Evolutionary conservation across 129 eudicot species (phyloP).

Genomic region (Glebionis coronaria): DNA sequence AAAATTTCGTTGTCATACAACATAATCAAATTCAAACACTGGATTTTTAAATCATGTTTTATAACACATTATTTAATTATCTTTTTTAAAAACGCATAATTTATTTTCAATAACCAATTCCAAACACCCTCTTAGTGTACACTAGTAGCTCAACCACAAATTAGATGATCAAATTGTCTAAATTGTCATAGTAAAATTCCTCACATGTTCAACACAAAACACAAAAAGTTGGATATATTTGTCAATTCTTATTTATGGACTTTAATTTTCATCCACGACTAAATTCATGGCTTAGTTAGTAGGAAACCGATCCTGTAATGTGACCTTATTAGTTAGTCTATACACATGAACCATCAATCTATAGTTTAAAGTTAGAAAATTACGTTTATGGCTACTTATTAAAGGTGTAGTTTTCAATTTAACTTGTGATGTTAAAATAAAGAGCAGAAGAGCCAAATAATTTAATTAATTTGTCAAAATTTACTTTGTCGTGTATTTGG

Average conservation of each 20-base stretch:
- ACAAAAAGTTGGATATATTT: not conserved
- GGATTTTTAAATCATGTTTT: no score
- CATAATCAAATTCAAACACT: no score
- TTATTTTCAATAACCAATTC: no score
- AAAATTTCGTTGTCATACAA: no score
- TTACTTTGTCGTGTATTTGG: no score
- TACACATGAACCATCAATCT: slow-evolving; percentile 14
- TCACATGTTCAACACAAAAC: slow-evolving; percentile 18
- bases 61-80: no score
- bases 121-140: no score
- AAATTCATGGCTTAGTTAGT: slow-evolving; percentile 21
- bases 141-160: slow-evolving; percentile 24
- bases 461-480: no score
- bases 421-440: no score
- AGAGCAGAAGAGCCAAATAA: no score
- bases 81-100: no score
- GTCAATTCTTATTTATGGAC: slow-evolving; percentile 5
- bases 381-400: not conserved
- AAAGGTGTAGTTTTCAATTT: no score
- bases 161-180: slow-evolving; percentile 8
- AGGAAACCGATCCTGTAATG: slow-evolving; percentile 14
- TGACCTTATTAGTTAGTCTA: slow-evolving; percentile 23
- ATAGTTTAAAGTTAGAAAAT: not conserved
- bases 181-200: slow-evolving; percentile 17
- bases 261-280: slow-evolving; percentile 25